Conservation (phyloP, 164 flowering plant species). For the Buxus sempervirens region DNA sequence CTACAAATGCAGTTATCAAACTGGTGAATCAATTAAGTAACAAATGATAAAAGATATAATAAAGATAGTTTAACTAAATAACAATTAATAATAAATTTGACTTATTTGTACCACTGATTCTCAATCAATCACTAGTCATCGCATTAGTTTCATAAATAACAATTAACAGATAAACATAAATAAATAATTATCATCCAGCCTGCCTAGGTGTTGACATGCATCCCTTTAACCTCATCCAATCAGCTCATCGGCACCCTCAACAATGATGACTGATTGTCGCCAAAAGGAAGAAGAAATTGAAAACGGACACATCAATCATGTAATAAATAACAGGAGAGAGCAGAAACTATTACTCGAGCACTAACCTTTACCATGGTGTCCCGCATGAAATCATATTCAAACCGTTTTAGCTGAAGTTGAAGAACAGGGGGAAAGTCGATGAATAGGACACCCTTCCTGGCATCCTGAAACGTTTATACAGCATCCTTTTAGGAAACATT, state of each 20-base stretch:
- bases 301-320: background rate
- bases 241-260: too few relatives aligned
- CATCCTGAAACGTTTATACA: conserved; percentile 41
- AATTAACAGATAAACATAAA: background rate
- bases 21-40: too few relatives aligned
- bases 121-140: too few relatives aligned
- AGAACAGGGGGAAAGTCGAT: conserved; percentile 64
- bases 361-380: conserved; percentile 76
- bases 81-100: too few relatives aligned
- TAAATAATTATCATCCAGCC: background rate
- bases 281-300: background rate
- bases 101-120: too few relatives aligned
- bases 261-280: background rate
- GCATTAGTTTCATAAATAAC: background rate
- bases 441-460: conserved; percentile 63
- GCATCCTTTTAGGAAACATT: background rate
- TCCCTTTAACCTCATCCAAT: too few relatives aligned
- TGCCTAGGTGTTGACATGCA: too few relatives aligned
- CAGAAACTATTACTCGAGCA: background rate
- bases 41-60: too few relatives aligned
- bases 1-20: too few relatives aligned
- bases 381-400: conserved; percentile 71
- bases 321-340: background rate
- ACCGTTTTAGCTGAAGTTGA: conserved; percentile 69
- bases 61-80: too few relatives aligned